Percentiles rank a stretch among this genome's conserved stretches.
phyloP scores from a whole-genome alignment of 306 rosid species.

The Quercus bicolor region DNA sequence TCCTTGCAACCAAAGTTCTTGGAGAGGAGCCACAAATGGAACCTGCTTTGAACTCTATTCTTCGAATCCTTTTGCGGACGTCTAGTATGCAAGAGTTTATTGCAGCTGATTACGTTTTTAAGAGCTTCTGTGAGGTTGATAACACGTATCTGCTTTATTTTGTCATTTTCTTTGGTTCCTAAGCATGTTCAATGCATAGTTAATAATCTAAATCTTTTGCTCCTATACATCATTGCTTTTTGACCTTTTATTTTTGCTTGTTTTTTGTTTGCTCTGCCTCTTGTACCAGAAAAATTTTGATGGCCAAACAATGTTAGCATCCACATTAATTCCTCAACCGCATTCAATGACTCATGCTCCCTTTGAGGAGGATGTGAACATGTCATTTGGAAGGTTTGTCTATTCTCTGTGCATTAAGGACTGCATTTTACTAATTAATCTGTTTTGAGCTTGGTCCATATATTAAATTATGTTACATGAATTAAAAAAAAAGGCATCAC shows the following conservation, averaged over 20 bases:
- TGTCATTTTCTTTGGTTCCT: slow-evolving; percentile 1
- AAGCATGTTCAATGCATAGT: slow-evolving; percentile 4
- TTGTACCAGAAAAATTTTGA: slow-evolving; percentile 69
- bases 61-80: slow-evolving; percentile 78
- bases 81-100: slow-evolving; percentile 80
- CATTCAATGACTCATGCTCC: slow-evolving; percentile 62
- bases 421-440: neutral
- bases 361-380: slow-evolving; percentile 76
- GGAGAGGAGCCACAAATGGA: slow-evolving; percentile 82
- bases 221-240: slow-evolving; percentile 5
- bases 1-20: slow-evolving; percentile 72
- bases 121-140: slow-evolving; percentile 88
- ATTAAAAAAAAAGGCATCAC: slow-evolving; percentile 7
- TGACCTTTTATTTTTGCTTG: slow-evolving; percentile 3
- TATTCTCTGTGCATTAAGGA: slow-evolving; percentile 20
- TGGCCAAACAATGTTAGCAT: slow-evolving; percentile 87
- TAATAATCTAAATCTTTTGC: neutral
- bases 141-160: neutral
- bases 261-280: slow-evolving; percentile 4
- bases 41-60: slow-evolving; percentile 82
- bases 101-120: slow-evolving; percentile 87
- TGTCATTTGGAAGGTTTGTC: slow-evolving; percentile 96
- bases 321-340: slow-evolving; percentile 91
- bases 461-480: slow-evolving; percentile 7
- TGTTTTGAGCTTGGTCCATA: neutral